Percentiles rank a stretch among this genome's conserved stretches.
phyloP scores from a whole-genome alignment of 768 basidiomycete genomes.

The Lactarius evosmus region DNA sequence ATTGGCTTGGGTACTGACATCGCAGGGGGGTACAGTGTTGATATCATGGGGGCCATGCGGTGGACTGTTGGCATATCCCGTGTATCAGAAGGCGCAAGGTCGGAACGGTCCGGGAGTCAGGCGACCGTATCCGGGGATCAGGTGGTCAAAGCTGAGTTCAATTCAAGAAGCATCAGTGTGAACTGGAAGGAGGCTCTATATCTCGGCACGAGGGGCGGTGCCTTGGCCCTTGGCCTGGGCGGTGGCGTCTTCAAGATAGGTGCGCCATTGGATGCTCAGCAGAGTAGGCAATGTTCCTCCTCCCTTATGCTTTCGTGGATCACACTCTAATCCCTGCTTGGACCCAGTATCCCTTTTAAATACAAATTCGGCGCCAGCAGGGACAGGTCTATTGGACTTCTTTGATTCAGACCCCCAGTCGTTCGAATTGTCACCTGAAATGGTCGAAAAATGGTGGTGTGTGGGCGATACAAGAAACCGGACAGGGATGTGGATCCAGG shows the following conservation, averaged over 20 bases:
- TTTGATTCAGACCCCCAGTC: slow-evolving; percentile 42
- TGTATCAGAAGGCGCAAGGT: slow-evolving; percentile 56
- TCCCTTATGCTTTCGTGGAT: slow-evolving; percentile 4
- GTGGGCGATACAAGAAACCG: slow-evolving; percentile 71
- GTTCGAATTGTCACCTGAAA: slow-evolving; percentile 41
- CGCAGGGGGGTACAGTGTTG: slow-evolving; percentile 79
- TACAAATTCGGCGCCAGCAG: slow-evolving; percentile 34
- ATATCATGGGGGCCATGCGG: slow-evolving; percentile 79
- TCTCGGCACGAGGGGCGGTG: slow-evolving; percentile 79
- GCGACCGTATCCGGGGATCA: slow-evolving; percentile 11
- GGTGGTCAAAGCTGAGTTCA: slow-evolving; percentile 13
- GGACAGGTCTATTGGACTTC: slow-evolving; percentile 68
- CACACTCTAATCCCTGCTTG: slow-evolving; percentile 7
- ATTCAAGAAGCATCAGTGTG: slow-evolving; percentile 44
- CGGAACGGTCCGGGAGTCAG: slow-evolving; percentile 27
- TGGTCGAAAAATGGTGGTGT: slow-evolving; percentile 91
- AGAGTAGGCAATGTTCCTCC: slow-evolving; percentile 46
- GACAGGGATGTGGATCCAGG: slow-evolving; percentile 72
- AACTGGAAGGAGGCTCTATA: slow-evolving; percentile 82
- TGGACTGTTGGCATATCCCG: slow-evolving; percentile 69
- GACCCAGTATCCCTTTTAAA: slow-evolving; percentile 25
- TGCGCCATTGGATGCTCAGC: slow-evolving; percentile 70
- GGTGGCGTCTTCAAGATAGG: slow-evolving; percentile 52
- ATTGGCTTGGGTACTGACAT: slow-evolving; percentile 85
- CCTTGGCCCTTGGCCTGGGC: slow-evolving; percentile 60